These are phyloP conservation scores for Mycosphaerelloides madeirae DNA, from an alignment of 2,329 filamentous ascomycete species.

Conservation along the genomic window DNA sequence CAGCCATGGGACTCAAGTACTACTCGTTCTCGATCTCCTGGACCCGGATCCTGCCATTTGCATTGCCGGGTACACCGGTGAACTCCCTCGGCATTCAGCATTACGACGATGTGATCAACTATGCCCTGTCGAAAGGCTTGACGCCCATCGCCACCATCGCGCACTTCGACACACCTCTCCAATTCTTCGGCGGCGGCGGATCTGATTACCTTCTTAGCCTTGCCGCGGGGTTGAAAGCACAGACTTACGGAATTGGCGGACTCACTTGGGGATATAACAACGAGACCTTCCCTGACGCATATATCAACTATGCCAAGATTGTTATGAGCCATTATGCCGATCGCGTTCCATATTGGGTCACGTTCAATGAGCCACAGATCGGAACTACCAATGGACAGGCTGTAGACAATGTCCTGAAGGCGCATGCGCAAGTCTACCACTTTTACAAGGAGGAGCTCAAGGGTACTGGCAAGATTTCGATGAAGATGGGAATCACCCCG, in stretches of 20 bases:
- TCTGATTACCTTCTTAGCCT: neutral
- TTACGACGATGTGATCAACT: conserved; percentile 45
- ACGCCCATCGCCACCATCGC: conserved; percentile 43
- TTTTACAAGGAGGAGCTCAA: conserved; percentile 53
- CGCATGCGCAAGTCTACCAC: conserved; percentile 21
- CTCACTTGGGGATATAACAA: conserved; percentile 12
- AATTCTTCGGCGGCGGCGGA: conserved; percentile 8
- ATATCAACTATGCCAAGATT: conserved; percentile 37
- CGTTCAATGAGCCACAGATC: conserved; percentile 40
- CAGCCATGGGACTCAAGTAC: conserved; percentile 34
- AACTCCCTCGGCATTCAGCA: conserved; percentile 45
- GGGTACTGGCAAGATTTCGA: conserved; percentile 46
- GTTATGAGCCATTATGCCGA: conserved; percentile 36
- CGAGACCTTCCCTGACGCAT: conserved; percentile 28
- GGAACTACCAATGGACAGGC: conserved; percentile 5
- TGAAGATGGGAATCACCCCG: conserved; percentile 45
- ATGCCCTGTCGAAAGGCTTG: conserved; percentile 38
- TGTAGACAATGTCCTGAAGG: conserved; percentile 15
- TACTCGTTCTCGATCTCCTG: conserved; percentile 46
- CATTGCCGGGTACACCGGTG: conserved; percentile 36
- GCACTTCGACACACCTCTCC: conserved; percentile 37
- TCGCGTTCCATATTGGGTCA: conserved; percentile 29
- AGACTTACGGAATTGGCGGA: conserved; percentile 1
- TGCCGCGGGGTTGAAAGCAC: neutral
- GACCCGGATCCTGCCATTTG: conserved; percentile 48